Evolutionary conservation across 2,329 filamentous ascomycete species (phyloP).

Genomic region (Eurotiales sp.): DNA sequence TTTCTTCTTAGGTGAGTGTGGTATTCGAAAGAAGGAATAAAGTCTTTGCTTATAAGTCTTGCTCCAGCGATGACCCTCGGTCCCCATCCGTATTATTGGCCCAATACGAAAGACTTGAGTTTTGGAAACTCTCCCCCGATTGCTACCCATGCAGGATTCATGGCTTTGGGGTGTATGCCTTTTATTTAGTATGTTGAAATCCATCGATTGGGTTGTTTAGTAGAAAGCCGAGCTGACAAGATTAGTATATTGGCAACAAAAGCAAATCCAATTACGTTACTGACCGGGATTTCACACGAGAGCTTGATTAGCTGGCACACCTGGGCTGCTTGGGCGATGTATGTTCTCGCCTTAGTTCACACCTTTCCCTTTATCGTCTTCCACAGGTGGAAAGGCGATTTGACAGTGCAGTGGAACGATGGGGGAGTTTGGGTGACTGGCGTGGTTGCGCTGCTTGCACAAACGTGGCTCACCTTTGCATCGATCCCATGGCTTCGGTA

Average conservation of each 20-base stretch:
- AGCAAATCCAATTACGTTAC: constrained; percentile 50
- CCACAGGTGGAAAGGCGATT: constrained; percentile 45
- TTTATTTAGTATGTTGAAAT: constrained; percentile 39
- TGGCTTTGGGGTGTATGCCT: constrained; percentile 49
- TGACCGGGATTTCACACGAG: constrained; percentile 56
- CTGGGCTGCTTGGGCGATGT: constrained; percentile 53
- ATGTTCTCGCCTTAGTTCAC: constrained; percentile 52
- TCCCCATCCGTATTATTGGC: constrained; percentile 54
- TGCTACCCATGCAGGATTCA: constrained; percentile 48
- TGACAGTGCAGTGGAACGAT: constrained; percentile 43
- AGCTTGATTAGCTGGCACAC: constrained; percentile 43
- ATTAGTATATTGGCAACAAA: constrained; percentile 46
- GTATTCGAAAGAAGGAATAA: constrained; percentile 23
- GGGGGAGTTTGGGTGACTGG: constrained; percentile 53
- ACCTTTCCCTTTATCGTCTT: constrained; percentile 57
- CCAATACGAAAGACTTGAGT: constrained; percentile 28
- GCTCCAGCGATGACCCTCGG: constrained; percentile 43
- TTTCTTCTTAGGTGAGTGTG: constrained; percentile 6
- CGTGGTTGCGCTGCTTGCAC: constrained; percentile 50
- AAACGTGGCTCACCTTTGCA: constrained; percentile 52
- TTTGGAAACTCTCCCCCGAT: constrained; percentile 51
- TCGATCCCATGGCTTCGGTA: constrained; percentile 26
- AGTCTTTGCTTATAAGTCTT: constrained; percentile 29
- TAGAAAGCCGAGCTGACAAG: neutral
- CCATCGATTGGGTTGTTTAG: neutral